Base-by-base conservation (phyloP, 768 basidiomycete species). In the Podaxis mareebaensis region DNA sequence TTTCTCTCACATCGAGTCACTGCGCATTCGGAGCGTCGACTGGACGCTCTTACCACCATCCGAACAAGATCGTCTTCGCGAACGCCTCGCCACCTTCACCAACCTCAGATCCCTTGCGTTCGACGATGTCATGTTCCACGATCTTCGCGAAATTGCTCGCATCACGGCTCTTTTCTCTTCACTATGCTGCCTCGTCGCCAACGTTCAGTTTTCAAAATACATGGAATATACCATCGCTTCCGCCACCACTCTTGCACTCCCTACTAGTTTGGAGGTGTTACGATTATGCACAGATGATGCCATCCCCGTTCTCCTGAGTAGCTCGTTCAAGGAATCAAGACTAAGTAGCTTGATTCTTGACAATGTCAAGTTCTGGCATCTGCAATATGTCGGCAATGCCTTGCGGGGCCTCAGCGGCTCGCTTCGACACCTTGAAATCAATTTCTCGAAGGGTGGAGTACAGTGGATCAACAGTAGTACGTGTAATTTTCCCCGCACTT, bases 81-180 rank as follows among this genome's bases (percentile, higher is more conserved):
- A 48, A 13, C 67, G 64, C 28, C 67, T 75, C 12, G 59, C 66
- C 10, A 62, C 49, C 8, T 71, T 73, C 60, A 52, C 64, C n/a
- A 57, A 64, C 4, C 64, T 75, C 17, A 44, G 65, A 2, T 61
- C 63, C 17, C 68, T 75, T 26, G 72, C 72, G 59, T 66, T 75
- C 30, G 70, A 72, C 46, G 67, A 65, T 38, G 70, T 67, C 52
- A 59, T 67, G 15, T 76, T 76, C 64, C 73, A 75, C 53, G 75
- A 75, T 60, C 60, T 73, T 26, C 73, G 75, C 15, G 74, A 75
- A 48, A 58, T 74, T 26, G 66, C 64, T 10, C 69, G 70, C 6
- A 69, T 74, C 55, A 48, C 69, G n/a, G 61, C 64, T 15, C 52
- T 58, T 22, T 71, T 74, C 56, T 69, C 72, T 3, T 26, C 40